Percentiles rank a stretch among this genome's conserved stretches.
Conservation (phyloP, 2,329 filamentous ascomycete species). For the Conoideocrella luteorostrata region DNA sequence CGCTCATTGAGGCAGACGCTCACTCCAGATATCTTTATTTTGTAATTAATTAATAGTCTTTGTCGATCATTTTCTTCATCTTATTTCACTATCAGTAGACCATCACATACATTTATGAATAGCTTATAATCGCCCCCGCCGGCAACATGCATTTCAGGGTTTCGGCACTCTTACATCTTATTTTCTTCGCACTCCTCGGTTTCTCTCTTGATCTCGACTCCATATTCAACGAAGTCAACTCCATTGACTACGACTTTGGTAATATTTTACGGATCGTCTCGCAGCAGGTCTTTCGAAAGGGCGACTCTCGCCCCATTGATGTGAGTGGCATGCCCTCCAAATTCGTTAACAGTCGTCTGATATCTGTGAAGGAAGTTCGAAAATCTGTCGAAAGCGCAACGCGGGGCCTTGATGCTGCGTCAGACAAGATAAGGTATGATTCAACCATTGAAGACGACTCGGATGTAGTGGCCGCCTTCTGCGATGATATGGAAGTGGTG, state of each 20-base stretch:
- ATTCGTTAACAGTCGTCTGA: not conserved
- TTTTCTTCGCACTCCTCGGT: not conserved
- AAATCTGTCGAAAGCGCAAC: not conserved
- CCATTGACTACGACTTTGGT: not conserved
- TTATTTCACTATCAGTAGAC: not conserved
- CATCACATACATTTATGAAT: no score
- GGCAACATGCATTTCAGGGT: not conserved
- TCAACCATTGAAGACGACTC: not conserved
- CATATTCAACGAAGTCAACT: not conserved
- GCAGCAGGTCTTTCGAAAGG: not conserved
- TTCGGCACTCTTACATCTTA: not conserved
- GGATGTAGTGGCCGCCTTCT: slow-evolving; percentile 1
- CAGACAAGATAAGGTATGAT: not conserved
- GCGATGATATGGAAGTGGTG: slow-evolving; percentile 2
- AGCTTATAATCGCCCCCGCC: not conserved
- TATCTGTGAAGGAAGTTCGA: not conserved
- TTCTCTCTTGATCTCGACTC: not conserved
- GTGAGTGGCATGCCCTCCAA: not conserved
- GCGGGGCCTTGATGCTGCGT: not conserved
- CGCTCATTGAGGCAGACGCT: no score
- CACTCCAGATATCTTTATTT: no score
- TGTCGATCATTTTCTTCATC: not conserved
- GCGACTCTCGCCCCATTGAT: not conserved
- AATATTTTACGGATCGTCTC: not conserved
- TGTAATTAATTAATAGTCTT: no score